Evolutionary conservation across 2,329 filamentous ascomycete species (phyloP).

Genomic region (Fusarium avenaceum): DNA sequence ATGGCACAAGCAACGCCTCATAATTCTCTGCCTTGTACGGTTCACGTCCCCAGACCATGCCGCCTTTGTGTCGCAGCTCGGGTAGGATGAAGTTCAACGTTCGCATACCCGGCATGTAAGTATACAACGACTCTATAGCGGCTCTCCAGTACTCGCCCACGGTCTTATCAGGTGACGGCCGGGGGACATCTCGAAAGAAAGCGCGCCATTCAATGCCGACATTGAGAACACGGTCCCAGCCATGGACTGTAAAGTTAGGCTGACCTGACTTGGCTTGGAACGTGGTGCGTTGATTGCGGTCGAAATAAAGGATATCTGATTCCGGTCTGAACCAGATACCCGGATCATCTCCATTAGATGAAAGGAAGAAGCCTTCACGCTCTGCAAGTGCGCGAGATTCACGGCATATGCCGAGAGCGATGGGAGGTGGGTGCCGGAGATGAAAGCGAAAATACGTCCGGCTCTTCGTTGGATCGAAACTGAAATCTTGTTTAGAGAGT

Average conservation of each 20-base stretch:
- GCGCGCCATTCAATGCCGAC: conserved; percentile 51
- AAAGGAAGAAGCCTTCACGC: conserved; percentile 48
- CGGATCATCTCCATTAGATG: conserved; percentile 13
- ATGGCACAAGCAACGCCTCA: conserved; percentile 30
- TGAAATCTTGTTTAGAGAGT: conserved; percentile 6
- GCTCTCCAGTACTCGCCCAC: conserved; percentile 42
- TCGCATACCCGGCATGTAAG: conserved; percentile 44
- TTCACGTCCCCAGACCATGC: conserved; percentile 48
- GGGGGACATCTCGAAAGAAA: conserved; percentile 48
- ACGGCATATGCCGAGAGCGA: conserved; percentile 41
- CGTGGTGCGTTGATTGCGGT: conserved; percentile 45
- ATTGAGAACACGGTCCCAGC: conserved; percentile 48
- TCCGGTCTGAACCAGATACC: conserved; percentile 48
- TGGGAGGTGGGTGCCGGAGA: conserved; percentile 40
- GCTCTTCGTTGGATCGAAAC: not conserved
- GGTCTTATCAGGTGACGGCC: conserved; percentile 36
- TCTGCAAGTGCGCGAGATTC: conserved; percentile 49
- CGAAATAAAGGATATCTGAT: conserved; percentile 50
- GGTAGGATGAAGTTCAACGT: conserved; percentile 50
- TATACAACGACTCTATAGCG: conserved; percentile 39
- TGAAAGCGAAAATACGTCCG: conserved; percentile 42
- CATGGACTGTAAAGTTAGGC: conserved; percentile 25
- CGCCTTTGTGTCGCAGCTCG: conserved; percentile 45
- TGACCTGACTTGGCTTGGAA: conserved; percentile 32
- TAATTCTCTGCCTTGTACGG: conserved; percentile 43